Evolutionary conservation across 495 filamentous ascomycete species (phyloP).

Genomic region (Viridothelium virens): DNA sequence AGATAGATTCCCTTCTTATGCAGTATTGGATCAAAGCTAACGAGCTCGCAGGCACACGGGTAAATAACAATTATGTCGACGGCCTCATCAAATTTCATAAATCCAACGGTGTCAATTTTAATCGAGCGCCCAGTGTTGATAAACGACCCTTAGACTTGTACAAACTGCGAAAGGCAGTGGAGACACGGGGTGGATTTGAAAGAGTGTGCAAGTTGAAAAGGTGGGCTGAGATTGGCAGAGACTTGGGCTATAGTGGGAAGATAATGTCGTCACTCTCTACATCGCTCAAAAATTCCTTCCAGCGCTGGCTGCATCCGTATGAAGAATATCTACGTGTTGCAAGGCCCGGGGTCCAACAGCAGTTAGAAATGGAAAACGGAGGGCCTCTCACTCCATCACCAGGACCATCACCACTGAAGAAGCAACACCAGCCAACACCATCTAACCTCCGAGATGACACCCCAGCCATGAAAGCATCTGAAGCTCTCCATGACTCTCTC

Average conservation of each 20-base stretch:
- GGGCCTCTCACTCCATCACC: constrained; percentile 93
- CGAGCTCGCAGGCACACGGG: constrained; percentile 62
- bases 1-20: constrained; percentile 28
- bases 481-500: constrained; percentile 59
- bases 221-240: constrained; percentile 97
- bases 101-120: constrained; percentile 88
- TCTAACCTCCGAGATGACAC: constrained; percentile 58
- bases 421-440: constrained; percentile 60
- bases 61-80: constrained; percentile 93
- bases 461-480: constrained; percentile 60
- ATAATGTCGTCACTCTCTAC: constrained; percentile 99
- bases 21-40: constrained; percentile 19
- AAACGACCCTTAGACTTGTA: constrained; percentile 96
- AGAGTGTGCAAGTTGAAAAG: constrained; percentile 95
- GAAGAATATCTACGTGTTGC: constrained; percentile 89
- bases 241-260: constrained; percentile 96
- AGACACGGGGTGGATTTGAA: constrained; percentile 86
- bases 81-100: constrained; percentile 95
- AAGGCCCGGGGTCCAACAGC: constrained; percentile 94
- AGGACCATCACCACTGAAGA: constrained; percentile 75
- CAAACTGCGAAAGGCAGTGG: constrained; percentile 93
- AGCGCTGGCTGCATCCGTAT: constrained; percentile 91
- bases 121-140: constrained; percentile 90
- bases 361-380: constrained; percentile 86
- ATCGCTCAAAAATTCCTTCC: constrained; percentile 96